Base-by-base conservation (phyloP, 202 grass and related monocot species). In the Digitaria exilis region DNA sequence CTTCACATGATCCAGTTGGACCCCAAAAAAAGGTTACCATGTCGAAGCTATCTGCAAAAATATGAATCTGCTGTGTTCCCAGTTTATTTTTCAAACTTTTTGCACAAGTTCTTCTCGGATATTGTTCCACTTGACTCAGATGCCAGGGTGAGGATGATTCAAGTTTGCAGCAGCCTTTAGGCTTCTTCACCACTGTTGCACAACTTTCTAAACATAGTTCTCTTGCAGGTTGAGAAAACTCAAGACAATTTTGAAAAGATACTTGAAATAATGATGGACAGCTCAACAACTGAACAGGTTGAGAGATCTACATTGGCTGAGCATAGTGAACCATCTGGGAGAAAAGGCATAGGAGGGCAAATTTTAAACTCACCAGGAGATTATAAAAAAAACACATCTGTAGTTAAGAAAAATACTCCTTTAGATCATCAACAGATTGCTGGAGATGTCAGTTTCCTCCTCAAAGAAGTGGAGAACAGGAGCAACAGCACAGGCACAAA, bases 1-100 rank as follows among this genome's bases (percentile, higher is more conserved):
- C 93, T 96, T 90, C 91, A 98, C 83, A 98, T 98, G 96, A 98
- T 96, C 75, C 96, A 98, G 84, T 88, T 98, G 70, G 93, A 98
- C 65, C 93, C 96, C 35, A 87, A 90, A 67, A 85, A 92, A 84
- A 95, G 96, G 89, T 73, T 95, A 56, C 85, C 96, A 42, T 98
- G 91, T 85, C 86, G 87, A 87, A 85, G 71, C 55, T 98, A 96
- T 88, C 86, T 98, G 87, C 85, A 98, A 79, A 94, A 86, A 88
- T 98, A 93, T 84, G 89, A 87, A 76, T 88, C 87, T 68, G 84
- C 86, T 77, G 86, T 95, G 68, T 98, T 98, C 70, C 96, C 96
- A 32, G 87, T 72, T 83, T 98, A 98, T 91, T 98, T 98, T 85
- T 92, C 93, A 19, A 85, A 88, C 25, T 98, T 92, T 79, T 80